These are phyloP conservation scores for Colletotrichum sp. DNA, from an alignment of 2,329 filamentous ascomycete genomes.

Conservation along the genomic window DNA sequence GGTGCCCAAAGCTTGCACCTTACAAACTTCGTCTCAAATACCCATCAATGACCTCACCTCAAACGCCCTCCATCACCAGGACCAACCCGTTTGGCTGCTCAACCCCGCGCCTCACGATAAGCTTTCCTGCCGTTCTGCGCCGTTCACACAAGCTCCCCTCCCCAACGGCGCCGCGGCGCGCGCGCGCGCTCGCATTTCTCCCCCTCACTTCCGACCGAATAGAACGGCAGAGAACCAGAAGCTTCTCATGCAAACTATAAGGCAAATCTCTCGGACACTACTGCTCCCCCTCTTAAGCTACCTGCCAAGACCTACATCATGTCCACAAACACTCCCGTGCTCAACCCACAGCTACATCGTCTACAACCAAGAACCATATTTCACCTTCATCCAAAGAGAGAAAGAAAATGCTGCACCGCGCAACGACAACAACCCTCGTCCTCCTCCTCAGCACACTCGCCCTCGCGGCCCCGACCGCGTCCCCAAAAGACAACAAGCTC, in stretches of 20 bases:
- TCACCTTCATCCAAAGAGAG: neutral
- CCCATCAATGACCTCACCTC: neutral
- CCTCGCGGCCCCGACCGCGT: neutral
- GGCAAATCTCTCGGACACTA: neutral
- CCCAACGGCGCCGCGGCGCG: neutral
- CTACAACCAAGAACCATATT: neutral
- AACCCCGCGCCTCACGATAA: neutral
- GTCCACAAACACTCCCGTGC: fast-evolving
- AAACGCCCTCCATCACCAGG: neutral
- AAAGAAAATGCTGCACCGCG: neutral
- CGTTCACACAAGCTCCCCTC: neutral
- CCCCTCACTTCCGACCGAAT: neutral
- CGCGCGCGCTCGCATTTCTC: neutral
- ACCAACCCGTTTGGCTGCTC: neutral
- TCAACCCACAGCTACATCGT: neutral
- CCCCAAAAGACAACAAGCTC: slow-evolving; percentile 1
- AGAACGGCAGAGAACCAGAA: neutral
- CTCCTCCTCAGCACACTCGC: neutral
- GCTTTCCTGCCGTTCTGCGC: neutral
- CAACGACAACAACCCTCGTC: neutral
- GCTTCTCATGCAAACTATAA: neutral
- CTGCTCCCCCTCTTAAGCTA: neutral
- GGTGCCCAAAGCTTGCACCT: neutral
- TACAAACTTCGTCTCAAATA: neutral
- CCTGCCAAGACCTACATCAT: neutral